phyloP scores from a whole-genome alignment of 345 rosid genomes.

The Orychophragmus violaceus region DNA sequence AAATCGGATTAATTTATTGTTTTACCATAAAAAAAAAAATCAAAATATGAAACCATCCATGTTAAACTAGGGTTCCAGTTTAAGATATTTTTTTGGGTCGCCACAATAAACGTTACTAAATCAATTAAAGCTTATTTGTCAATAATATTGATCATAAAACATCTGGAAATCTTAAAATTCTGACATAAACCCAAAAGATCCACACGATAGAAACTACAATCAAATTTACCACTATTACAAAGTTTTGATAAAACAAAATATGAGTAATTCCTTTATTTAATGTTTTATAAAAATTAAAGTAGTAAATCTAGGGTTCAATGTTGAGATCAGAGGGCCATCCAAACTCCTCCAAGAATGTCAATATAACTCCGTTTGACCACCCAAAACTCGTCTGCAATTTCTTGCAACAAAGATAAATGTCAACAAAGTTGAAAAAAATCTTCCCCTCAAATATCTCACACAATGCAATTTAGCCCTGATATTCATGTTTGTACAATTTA shows the following conservation, averaged over 20 bases:
- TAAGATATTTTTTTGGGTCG: no score
- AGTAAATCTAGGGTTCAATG: conserved; percentile 33
- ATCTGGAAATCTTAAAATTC: background rate
- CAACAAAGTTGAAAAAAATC: no score
- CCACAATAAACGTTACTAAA: no score
- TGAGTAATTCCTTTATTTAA: background rate
- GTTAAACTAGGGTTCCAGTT: no score
- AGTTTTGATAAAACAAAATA: background rate
- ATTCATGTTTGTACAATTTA: background rate
- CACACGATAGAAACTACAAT: background rate
- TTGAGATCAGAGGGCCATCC: conserved; percentile 49
- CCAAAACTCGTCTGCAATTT: no score
- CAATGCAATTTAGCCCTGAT: background rate
- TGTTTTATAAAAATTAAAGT: background rate
- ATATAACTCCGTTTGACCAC: no score
- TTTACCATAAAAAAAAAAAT: no score
- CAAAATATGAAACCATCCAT: no score
- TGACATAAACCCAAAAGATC: background rate
- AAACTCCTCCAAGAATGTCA: no score
- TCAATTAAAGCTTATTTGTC: no score
- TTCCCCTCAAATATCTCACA: background rate
- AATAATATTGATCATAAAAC: background rate
- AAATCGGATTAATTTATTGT: no score
- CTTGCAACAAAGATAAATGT: no score
- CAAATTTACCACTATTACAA: background rate